phyloP scores from a whole-genome alignment of 1,139 yeast genomes.

The Geotrichum macrosporum region DNA sequence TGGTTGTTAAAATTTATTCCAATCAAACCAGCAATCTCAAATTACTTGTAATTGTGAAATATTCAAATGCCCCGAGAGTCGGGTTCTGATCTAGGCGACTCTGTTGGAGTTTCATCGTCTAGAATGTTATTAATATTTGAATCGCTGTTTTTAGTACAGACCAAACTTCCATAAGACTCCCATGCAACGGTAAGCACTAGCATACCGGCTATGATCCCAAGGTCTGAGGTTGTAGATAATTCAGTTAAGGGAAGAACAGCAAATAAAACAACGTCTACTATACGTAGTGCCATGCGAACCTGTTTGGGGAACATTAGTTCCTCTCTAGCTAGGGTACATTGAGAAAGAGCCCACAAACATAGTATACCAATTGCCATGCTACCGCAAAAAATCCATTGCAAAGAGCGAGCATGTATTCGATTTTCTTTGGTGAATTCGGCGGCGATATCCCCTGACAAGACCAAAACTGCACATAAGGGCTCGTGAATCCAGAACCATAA shows the following conservation, averaged over 20 bases:
- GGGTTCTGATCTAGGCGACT: no score
- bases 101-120: background rate
- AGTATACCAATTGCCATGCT: constrained; percentile 18
- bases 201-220: constrained; percentile 7
- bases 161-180: constrained; percentile 18
- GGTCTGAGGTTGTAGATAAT: constrained; percentile 7
- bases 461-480: constrained; percentile 40
- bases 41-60: no score
- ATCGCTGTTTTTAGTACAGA: background rate
- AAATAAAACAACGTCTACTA: constrained; percentile 16
- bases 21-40: no score
- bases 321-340: constrained; percentile 11
- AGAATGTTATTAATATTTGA: no score
- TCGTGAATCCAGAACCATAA: constrained; percentile 50
- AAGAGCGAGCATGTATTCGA: constrained; percentile 9
- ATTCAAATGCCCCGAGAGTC: no score
- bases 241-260: constrained; percentile 15
- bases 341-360: constrained; percentile 20
- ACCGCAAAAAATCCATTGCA: constrained; percentile 18
- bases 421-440: constrained; percentile 42
- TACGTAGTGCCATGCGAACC: constrained; percentile 13
- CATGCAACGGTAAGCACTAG: constrained; percentile 18
- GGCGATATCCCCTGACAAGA: constrained; percentile 59
- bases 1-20: no score
- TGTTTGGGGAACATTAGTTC: constrained; percentile 13